These are phyloP conservation scores for Tetradesmus obliquus DNA, from an alignment of 139 green algal species.

Conservation along the genomic window DNA sequence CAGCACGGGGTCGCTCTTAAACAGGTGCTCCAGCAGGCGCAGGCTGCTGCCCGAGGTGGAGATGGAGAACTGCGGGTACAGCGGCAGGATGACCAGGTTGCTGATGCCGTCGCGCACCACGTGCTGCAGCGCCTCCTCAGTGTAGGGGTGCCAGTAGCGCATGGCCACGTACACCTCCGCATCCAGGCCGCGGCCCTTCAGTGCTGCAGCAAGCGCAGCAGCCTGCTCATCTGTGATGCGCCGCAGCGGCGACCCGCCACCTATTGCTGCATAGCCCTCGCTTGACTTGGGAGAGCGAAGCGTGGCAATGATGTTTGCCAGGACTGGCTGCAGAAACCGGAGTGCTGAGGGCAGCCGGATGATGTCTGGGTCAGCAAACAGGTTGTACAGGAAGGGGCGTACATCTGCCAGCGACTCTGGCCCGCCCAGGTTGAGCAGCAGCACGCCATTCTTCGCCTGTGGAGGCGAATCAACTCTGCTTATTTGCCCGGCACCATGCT, in stretches of 20 bases:
- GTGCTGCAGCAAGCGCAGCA: slow-evolving; percentile 70
- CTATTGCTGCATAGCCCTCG: slow-evolving; percentile 96
- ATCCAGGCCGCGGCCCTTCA: slow-evolving; percentile 61
- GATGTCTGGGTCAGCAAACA: slow-evolving; percentile 99
- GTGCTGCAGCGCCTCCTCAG: slow-evolving; percentile 92
- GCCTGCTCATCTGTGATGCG: slow-evolving; percentile 97
- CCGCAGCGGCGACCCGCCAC: slow-evolving; percentile 94
- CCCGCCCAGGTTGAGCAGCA: slow-evolving; percentile 98
- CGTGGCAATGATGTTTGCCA: slow-evolving; percentile 90
- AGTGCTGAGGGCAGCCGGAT: slow-evolving; percentile 75
- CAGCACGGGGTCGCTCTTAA: slow-evolving; percentile 67
- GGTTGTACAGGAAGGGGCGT: slow-evolving; percentile 99
- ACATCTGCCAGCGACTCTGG: slow-evolving; percentile 98
- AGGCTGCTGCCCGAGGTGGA: slow-evolving; percentile 93
- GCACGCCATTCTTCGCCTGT: slow-evolving; percentile 87
- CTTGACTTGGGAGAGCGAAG: slow-evolving; percentile 88
- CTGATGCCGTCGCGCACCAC: slow-evolving; percentile 55
- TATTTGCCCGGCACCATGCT: background rate
- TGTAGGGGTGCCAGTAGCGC: slow-evolving; percentile 99
- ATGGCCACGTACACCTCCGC: slow-evolving; percentile 95
- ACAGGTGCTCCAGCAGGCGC: slow-evolving; percentile 90
- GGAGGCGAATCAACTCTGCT: slow-evolving; percentile 6
- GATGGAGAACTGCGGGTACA: slow-evolving; percentile 99
- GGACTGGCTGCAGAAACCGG: slow-evolving; percentile 84
- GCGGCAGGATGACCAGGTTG: slow-evolving; percentile 86